Evolutionary conservation across 257 asterid genomes (phyloP).

Genomic region (Voacanga thouarsii): DNA sequence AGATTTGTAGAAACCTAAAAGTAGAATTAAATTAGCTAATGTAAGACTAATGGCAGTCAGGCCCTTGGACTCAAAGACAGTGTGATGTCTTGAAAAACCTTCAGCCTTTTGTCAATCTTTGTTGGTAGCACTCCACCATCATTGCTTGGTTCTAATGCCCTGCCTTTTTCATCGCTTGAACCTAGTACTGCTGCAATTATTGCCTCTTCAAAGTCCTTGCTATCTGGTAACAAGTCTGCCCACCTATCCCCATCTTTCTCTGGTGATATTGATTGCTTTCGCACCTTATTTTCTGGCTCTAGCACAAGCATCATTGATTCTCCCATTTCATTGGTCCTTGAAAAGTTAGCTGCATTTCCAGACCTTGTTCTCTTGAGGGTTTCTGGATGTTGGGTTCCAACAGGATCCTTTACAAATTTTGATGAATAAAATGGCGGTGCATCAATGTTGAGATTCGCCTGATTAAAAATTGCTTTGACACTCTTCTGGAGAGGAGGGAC

Average conservation of each 20-base stretch:
- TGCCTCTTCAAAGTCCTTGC: slow-evolving; percentile 78
- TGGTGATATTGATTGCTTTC: slow-evolving; percentile 43
- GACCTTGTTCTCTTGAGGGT: slow-evolving; percentile 77
- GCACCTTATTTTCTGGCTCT: slow-evolving; percentile 40
- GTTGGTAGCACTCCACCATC: slow-evolving; percentile 22
- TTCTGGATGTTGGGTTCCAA: slow-evolving; percentile 22
- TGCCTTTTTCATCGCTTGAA: slow-evolving; percentile 10
- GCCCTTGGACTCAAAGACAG: slow-evolving; percentile 56
- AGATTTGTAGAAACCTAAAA: not conserved
- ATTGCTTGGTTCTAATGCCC: slow-evolving; percentile 18
- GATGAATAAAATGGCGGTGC: slow-evolving; percentile 74
- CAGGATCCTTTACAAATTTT: slow-evolving; percentile 26
- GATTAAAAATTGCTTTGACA: slow-evolving; percentile 15
- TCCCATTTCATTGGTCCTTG: slow-evolving; percentile 14
- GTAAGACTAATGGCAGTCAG: slow-evolving; percentile 9
- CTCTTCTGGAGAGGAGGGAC: slow-evolving; percentile 26
- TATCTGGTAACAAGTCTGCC: slow-evolving; percentile 70
- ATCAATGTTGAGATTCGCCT: slow-evolving; percentile 53
- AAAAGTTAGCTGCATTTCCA: slow-evolving; percentile 29
- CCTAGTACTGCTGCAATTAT: slow-evolving; percentile 74
- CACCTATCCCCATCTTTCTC: slow-evolving; percentile 31
- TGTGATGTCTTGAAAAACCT: slow-evolving; percentile 86
- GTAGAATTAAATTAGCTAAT: slow-evolving; percentile 11
- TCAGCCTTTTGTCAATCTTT: slow-evolving; percentile 80
- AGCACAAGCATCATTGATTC: slow-evolving; percentile 16